phyloP scores from a whole-genome alignment of 2,329 filamentous ascomycete species.

The Stagonosporopsis rhizophila region DNA sequence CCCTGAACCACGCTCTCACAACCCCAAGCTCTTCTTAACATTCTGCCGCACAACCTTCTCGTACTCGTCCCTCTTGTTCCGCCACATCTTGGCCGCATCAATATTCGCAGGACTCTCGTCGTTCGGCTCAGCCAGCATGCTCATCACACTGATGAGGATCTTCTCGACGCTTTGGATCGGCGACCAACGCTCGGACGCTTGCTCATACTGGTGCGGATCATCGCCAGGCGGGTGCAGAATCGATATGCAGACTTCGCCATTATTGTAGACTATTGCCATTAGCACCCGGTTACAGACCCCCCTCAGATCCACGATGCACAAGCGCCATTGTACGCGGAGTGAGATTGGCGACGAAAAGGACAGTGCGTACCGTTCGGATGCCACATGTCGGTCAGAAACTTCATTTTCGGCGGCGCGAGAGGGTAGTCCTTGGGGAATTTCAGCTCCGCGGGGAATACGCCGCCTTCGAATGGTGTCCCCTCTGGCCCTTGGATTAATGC shows the following conservation, averaged over 20 bases:
- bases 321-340: not conserved
- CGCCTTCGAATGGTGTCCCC: conserved; percentile 94
- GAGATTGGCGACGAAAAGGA: too few relatives aligned
- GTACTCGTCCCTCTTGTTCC: conserved; percentile 81
- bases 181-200: conserved; percentile 87
- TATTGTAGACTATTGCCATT: conserved; percentile 70
- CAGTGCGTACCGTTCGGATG: conserved; percentile 79
- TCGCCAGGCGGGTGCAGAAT: conserved; percentile 96
- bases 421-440: conserved; percentile 87
- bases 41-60: conserved; percentile 74
- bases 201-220: conserved; percentile 93
- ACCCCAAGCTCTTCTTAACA: conserved; percentile 47
- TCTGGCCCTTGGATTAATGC: conserved; percentile 94
- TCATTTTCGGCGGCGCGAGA: conserved; percentile 84
- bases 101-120: conserved; percentile 95
- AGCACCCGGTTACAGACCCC: not conserved
- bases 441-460: conserved; percentile 87
- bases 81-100: conserved; percentile 87
- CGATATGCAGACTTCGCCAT: conserved; percentile 91
- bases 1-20: conserved; percentile 30
- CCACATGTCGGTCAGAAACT: conserved; percentile 85
- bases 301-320: not conserved
- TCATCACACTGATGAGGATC: conserved; percentile 90
- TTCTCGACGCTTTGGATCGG: conserved; percentile 96
- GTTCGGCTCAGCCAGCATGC: conserved; percentile 89